phyloP scores from a whole-genome alignment of 2,329 filamentous ascomycete genomes.

The Juglanconis sp. region DNA sequence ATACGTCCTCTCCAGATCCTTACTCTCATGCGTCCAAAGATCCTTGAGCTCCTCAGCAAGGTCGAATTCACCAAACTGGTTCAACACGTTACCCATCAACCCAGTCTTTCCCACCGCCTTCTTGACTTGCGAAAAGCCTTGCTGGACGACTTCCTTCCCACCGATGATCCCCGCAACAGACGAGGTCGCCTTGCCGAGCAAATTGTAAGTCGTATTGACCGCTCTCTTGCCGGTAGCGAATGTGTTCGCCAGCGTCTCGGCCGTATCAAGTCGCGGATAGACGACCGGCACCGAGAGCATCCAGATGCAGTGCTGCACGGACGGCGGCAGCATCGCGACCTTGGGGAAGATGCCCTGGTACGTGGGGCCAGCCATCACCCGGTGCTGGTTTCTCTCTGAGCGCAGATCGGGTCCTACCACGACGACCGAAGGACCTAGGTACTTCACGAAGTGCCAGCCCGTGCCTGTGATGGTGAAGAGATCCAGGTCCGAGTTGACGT shows the following conservation, averaged over 20 bases:
- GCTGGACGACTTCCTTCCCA: constrained; percentile 86
- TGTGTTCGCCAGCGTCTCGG: constrained; percentile 87
- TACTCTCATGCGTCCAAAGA: constrained; percentile 97
- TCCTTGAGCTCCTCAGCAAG: constrained; percentile 91
- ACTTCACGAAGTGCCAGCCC: constrained; percentile 98
- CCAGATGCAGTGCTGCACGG: constrained; percentile 95
- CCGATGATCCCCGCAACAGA: constrained; percentile 94
- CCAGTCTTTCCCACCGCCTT: constrained; percentile 94
- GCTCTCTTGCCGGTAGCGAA: constrained; percentile 95
- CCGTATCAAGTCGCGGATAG: constrained; percentile 86
- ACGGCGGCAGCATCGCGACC: constrained; percentile 82
- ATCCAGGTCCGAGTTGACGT: constrained; percentile 82
- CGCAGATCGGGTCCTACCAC: constrained; percentile 88
- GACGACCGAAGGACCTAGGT: constrained; percentile 84
- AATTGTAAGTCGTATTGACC: constrained; percentile 93
- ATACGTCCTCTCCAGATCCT: constrained; percentile 95
- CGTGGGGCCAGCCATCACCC: constrained; percentile 92
- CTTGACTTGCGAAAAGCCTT: constrained; percentile 92
- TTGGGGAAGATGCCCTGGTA: constrained; percentile 98
- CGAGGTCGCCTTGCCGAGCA: constrained; percentile 91
- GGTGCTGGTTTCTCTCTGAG: constrained; percentile 83
- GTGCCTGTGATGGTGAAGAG: constrained; percentile 96
- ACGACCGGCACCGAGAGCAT: constrained; percentile 89
- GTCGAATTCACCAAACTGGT: constrained; percentile 94
- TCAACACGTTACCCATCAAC: constrained; percentile 91